phyloP scores from a whole-genome alignment of 2,329 filamentous ascomycete genomes.

The Chrysoporthe puriensis region DNA sequence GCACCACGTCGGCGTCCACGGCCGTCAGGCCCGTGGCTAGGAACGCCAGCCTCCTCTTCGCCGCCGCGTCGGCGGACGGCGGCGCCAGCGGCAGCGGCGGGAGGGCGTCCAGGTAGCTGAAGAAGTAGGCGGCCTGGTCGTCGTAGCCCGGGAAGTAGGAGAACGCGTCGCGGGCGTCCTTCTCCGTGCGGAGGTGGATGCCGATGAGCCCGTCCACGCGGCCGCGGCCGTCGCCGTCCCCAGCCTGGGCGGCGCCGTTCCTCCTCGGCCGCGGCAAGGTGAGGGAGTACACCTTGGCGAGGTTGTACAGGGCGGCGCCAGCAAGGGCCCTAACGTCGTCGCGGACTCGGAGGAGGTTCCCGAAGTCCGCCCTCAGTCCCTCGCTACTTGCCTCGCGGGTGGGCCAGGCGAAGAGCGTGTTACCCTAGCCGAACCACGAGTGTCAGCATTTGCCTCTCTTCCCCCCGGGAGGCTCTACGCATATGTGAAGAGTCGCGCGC shows the following conservation, averaged over 20 bases:
- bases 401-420: slow-evolving; percentile 39
- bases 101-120: slow-evolving; percentile 34
- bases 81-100: not conserved
- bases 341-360: slow-evolving; percentile 43
- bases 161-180: slow-evolving; percentile 33
- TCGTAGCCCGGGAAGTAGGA: slow-evolving; percentile 37
- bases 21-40: slow-evolving; percentile 45
- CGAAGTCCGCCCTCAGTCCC: slow-evolving; percentile 41
- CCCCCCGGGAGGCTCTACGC: too few species aligned
- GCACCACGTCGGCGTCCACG: slow-evolving; percentile 38
- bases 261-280: slow-evolving; percentile 31
- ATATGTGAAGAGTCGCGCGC: too few species aligned
- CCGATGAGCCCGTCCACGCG: slow-evolving; percentile 36
- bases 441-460: not conserved
- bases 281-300: slow-evolving; percentile 35
- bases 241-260: slow-evolving; percentile 8
- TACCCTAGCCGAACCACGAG: not conserved
- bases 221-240: slow-evolving; percentile 32
- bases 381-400: slow-evolving; percentile 34
- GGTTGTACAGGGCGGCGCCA: slow-evolving; percentile 40
- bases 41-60: slow-evolving; percentile 41
- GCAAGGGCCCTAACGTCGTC: slow-evolving; percentile 41
- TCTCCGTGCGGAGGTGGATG: slow-evolving; percentile 42
- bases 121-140: slow-evolving; percentile 38
- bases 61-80: not conserved